Percentiles rank a stretch among this genome's conserved stretches.
These are phyloP conservation scores for Phoma sp. DNA, from an alignment of 2,329 filamentous ascomycete genomes.

Conservation along the genomic window DNA sequence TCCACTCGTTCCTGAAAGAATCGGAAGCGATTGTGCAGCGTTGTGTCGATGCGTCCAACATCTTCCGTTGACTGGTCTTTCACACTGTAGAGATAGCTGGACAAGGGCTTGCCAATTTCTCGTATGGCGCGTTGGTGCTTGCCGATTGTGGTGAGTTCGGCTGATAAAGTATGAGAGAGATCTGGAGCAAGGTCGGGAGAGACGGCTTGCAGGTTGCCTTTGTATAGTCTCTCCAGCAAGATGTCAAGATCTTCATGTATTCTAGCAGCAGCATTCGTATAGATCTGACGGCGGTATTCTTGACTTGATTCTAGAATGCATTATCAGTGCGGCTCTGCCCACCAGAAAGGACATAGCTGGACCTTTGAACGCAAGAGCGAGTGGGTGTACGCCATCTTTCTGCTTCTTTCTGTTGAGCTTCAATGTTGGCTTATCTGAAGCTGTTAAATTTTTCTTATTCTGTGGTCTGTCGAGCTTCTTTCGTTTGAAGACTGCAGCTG, in stretches of 20 bases:
- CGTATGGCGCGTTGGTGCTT: slow-evolving; percentile 26
- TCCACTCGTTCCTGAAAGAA: slow-evolving; percentile 29
- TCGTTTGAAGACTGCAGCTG: slow-evolving; percentile 32
- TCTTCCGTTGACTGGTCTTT: slow-evolving; percentile 21
- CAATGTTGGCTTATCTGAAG: slow-evolving; percentile 9
- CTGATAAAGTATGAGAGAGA: slow-evolving; percentile 10
- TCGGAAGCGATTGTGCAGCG: slow-evolving; percentile 27
- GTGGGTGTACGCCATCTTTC: slow-evolving; percentile 24
- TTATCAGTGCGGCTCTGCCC: slow-evolving; percentile 9
- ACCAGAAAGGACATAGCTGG: neutral
- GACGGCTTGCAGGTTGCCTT: slow-evolving; percentile 21
- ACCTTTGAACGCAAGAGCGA: slow-evolving; percentile 40
- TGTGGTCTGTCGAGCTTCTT: slow-evolving; percentile 8
- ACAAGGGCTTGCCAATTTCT: slow-evolving; percentile 30
- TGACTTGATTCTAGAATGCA: slow-evolving; percentile 30
- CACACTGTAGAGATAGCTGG: slow-evolving; percentile 20
- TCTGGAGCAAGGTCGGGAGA: slow-evolving; percentile 11
- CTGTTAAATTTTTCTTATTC: slow-evolving; percentile 12
- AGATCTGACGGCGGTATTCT: slow-evolving; percentile 35
- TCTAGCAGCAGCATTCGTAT: slow-evolving; percentile 20
- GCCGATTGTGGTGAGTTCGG: slow-evolving; percentile 24
- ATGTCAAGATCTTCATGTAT: slow-evolving; percentile 30
- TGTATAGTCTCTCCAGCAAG: slow-evolving; percentile 19
- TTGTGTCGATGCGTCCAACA: slow-evolving; percentile 10
- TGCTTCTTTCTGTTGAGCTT: slow-evolving; percentile 11